phyloP scores from a whole-genome alignment of 768 basidiomycete species.

The Suillus tomentosus region DNA sequence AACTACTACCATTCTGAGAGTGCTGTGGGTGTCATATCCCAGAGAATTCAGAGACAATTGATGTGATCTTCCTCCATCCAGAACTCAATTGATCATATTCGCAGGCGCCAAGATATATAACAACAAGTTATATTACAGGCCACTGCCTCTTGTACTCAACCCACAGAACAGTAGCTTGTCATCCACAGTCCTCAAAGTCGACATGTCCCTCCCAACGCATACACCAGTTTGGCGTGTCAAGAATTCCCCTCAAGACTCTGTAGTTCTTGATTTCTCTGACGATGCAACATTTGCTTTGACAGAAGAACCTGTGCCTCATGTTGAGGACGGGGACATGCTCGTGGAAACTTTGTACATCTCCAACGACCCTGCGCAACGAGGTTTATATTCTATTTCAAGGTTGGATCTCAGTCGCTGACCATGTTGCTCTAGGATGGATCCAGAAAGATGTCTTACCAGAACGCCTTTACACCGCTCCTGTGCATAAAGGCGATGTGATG shows the following conservation, averaged over 20 bases:
- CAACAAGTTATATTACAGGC: neutral
- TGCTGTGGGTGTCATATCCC: no score
- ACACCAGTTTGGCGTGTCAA: neutral
- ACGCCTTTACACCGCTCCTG: neutral
- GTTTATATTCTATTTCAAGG: neutral
- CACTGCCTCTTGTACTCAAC: neutral
- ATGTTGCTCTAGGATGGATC: neutral
- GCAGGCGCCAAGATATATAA: neutral
- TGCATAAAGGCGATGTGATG: neutral
- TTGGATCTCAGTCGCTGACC: neutral
- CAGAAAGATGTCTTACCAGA: neutral
- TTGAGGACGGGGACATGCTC: neutral
- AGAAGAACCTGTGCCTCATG: neutral
- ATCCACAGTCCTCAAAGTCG: neutral
- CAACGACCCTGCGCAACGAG: neutral
- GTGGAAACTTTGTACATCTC: neutral
- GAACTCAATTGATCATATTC: neutral
- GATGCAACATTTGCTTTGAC: neutral
- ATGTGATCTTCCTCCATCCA: no score
- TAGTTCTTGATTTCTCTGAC: neutral
- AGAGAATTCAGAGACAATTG: no score
- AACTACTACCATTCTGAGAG: no score
- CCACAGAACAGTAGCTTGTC: neutral
- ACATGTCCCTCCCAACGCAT: slow-evolving; percentile 2
- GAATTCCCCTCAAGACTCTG: neutral